Percentiles rank a stretch among this genome's conserved stretches.
phyloP scores from a whole-genome alignment of 176 grass and related monocot genomes.

The Ensete ventricosum region DNA sequence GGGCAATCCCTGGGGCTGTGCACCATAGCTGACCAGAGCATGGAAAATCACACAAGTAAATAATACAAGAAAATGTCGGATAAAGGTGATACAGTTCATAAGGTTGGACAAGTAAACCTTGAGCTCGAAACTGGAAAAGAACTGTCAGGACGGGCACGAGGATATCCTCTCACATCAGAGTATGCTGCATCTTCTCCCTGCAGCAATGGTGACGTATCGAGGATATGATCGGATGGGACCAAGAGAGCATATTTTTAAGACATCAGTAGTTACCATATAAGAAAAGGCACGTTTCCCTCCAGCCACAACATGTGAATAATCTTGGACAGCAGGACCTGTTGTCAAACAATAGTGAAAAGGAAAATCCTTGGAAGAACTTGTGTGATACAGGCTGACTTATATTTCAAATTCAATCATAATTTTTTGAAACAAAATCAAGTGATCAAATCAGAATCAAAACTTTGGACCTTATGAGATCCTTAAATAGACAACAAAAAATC shows the following conservation, averaged over 20 bases:
- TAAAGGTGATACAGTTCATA: background rate
- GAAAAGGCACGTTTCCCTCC: conserved; percentile 28
- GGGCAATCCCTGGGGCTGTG: background rate
- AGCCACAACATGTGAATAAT: conserved; percentile 15
- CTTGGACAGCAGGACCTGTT: conserved; percentile 8
- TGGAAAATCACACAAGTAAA: background rate
- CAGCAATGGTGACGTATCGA: conserved; percentile 7
- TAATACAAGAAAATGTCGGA: background rate
- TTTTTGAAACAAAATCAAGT: background rate
- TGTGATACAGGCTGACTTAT: background rate
- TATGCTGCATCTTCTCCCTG: conserved; percentile 32
- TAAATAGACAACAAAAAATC: too few species aligned
- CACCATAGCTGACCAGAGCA: conserved; percentile 13
- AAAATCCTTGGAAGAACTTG: background rate
- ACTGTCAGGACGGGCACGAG: conserved; percentile 20
- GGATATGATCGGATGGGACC: background rate
- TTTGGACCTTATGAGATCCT: too few species aligned
- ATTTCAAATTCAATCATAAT: background rate
- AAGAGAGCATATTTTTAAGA: background rate
- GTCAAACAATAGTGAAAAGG: conserved; percentile 7
- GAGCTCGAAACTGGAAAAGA: conserved; percentile 24
- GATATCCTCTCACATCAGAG: conserved; percentile 22
- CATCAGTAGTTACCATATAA: conserved; percentile 14
- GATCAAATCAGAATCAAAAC: too few species aligned
- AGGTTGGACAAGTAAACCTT: conserved; percentile 20